These are phyloP conservation scores for Hyphodiscus hymeniophilus DNA, from an alignment of 495 filamentous ascomycete species.

Conservation along the genomic window DNA sequence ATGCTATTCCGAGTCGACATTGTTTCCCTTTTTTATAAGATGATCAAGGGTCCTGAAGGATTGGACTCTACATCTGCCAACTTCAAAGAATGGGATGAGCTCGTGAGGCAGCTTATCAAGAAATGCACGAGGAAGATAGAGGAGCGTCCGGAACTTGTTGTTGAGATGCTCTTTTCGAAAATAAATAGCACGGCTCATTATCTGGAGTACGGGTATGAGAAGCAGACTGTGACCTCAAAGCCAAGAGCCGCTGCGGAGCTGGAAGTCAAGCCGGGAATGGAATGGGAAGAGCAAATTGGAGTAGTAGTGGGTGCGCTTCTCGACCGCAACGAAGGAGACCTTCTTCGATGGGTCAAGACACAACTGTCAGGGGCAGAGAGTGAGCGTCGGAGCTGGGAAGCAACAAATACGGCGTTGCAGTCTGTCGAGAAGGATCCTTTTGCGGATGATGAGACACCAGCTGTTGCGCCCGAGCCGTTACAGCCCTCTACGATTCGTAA, in stretches of 20 bases:
- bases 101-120: slow-evolving; percentile 72
- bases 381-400: slow-evolving; percentile 77
- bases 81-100: slow-evolving; percentile 87
- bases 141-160: slow-evolving; percentile 70
- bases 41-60: slow-evolving; percentile 85
- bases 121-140: slow-evolving; percentile 71
- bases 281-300: slow-evolving; percentile 59
- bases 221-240: slow-evolving; percentile 54
- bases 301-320: slow-evolving; percentile 72
- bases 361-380: slow-evolving; percentile 55
- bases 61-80: slow-evolving; percentile 54
- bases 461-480: slow-evolving; percentile 18
- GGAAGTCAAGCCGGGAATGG: slow-evolving; percentile 64
- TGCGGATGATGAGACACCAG: slow-evolving; percentile 20
- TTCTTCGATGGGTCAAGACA: slow-evolving; percentile 74
- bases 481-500: slow-evolving; percentile 38
- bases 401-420: slow-evolving; percentile 46
- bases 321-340: slow-evolving; percentile 64
- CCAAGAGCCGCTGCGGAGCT: slow-evolving; percentile 63
- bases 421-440: slow-evolving; percentile 29
- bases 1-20: slow-evolving; percentile 89
- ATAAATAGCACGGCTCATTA: slow-evolving; percentile 74
- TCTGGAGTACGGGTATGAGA: slow-evolving; percentile 84
- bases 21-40: slow-evolving; percentile 75
- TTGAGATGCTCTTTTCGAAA: slow-evolving; percentile 93